Conservation (phyloP, 2,329 filamentous ascomycete genomes). For the Trichophaea hybrida region DNA sequence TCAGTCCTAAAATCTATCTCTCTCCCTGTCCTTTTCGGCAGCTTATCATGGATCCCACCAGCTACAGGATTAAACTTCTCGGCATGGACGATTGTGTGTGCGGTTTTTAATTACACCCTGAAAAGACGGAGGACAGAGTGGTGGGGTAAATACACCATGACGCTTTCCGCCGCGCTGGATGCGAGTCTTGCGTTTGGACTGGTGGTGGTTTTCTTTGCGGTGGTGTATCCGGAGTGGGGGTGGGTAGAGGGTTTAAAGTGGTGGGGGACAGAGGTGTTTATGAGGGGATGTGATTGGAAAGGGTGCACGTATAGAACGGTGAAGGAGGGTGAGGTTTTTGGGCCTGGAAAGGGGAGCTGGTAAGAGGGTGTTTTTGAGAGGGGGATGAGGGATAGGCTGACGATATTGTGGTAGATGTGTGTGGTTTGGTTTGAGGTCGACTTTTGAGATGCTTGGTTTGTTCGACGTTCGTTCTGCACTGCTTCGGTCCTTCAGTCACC, state of each 20-base stretch:
- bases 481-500: no score
- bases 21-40: slow-evolving; percentile 68
- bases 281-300: slow-evolving; percentile 71
- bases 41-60: slow-evolving; percentile 71
- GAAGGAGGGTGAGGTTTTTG: slow-evolving; percentile 49
- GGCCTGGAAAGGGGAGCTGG: slow-evolving; percentile 45
- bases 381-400: neutral
- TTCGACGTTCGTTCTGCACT: no score
- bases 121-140: slow-evolving; percentile 54
- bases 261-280: slow-evolving; percentile 84
- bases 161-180: slow-evolving; percentile 66
- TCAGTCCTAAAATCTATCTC: slow-evolving; percentile 1
- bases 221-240: slow-evolving; percentile 65
- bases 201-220: slow-evolving; percentile 70
- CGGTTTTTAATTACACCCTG: slow-evolving; percentile 66
- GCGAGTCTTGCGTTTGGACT: slow-evolving; percentile 70
- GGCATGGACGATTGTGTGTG: slow-evolving; percentile 75
- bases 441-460: no score
- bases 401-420: no score
- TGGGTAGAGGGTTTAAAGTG: slow-evolving; percentile 59
- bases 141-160: slow-evolving; percentile 92
- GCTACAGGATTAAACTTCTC: slow-evolving; percentile 73
- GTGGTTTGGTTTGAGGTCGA: no score
- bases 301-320: slow-evolving; percentile 58
- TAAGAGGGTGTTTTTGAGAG: neutral